Evolutionary conservation across 1,284 basidiomycete genomes (phyloP), one percentile per base, ranked within the genome.

Genomic region (Cryptococcus sp.): DNA sequence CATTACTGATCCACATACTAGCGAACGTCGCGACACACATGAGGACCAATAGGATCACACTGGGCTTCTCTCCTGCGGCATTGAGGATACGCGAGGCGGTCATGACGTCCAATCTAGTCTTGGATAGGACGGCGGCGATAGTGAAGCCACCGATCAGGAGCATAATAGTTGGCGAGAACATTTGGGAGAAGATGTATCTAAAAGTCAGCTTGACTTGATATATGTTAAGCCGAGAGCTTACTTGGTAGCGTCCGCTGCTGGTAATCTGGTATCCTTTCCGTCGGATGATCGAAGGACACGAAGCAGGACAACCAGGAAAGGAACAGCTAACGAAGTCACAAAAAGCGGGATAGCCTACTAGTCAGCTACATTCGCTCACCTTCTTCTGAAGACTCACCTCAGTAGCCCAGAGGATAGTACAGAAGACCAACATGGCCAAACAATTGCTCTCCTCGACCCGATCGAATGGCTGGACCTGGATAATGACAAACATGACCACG

Each of bases 1-100:
- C 94, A 69, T 99, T 98, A 71, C 88, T 91, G 66, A 98, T 98
- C 96, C 93, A 98, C 96, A 98, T 99, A 72, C 88, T 91, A 1
- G 94, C 92, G 70, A 98, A 98, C 69, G 93, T 97, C 1, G 93
- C 88, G 4, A 98, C 93, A 37, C 81, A 83, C 96, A 98, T 98
- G 75, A 98, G 91, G 0, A 91, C 88, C 36, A 98, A 81, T 16
- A 98, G 78, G 2, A 99, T 93, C 0, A 82, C 84, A 60, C 83
- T 85, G 0, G 93, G 96, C 52, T 82, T 81, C 7, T 89, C 87
- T 1, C 96, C 94, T 2, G 96, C 96, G 45, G 96, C 78, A 62
- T 85, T 87, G 45, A 98, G 81, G 32, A 98, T 84, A 37, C 89
- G 83, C n/a, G 91, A 93, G 44, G 98, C 94, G 32, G 98, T 77